Base-by-base conservation (phyloP, 208 protist species). In the Acanthamoeba royreba region DNA sequence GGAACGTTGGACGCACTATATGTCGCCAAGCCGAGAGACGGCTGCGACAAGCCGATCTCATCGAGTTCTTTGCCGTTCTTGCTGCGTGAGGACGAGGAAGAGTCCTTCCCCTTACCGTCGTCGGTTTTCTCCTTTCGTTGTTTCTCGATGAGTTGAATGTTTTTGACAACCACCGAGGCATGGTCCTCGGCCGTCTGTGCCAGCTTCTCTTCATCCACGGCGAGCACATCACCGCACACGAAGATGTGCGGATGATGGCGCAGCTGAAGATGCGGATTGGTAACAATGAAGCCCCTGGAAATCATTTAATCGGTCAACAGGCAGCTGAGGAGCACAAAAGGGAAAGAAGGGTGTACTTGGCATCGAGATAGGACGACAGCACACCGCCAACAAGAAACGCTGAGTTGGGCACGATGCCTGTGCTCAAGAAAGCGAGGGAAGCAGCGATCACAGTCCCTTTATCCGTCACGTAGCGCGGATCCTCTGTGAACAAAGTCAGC, bases 171-270 rank as follows among this genome's bases (percentile, higher is more conserved):
- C 0, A 95, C 58, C 9, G 38, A 38, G 0, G 90, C 95, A 4
- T 92, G 92, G 13, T 42, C 79, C 47, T 95, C 95, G 4, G 95
- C 93, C 0, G 66, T 92, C 69, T 96, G 95, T 0, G 93, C 93
- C 17, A 96, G 72, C 52, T 96, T 96, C 45, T 96, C 95, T 47
- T 96, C 93, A 25, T 38, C 43, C 8, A 96, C 19, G 31, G 94
- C 61, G 0, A 92, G 13, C 19, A 95, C 90, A 93, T 96, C 95
- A 9, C 95, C 95, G 25, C 74, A 85, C 25, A 85, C 74, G 43
- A 85, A 85, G 15, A 85, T 85, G 74, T 53, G 46, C 43, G 74
- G 74, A 33, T 85, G 74, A 28, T 85, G 74, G 9, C 43, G 40
- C 43, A 85, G 74, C 74, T 85, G 74, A 25, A 85, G 74, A 35